Evolutionary conservation across 78 protist species (phyloP).

Genomic region (Mastigamoeba balamuthi): DNA sequence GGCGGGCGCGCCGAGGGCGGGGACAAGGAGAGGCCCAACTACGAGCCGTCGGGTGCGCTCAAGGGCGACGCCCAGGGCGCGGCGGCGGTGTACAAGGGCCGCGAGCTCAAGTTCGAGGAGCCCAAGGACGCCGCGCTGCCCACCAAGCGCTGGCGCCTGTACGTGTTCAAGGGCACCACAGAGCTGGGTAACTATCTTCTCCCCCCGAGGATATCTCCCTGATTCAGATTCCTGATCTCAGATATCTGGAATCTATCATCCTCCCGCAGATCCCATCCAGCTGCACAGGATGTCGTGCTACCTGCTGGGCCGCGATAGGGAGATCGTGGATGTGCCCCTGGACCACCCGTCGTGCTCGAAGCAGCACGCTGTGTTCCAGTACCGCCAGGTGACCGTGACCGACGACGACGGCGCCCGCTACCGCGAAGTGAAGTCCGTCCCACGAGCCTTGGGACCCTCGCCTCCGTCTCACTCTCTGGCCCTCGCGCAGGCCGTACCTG

Average conservation of each 20-base stretch:
- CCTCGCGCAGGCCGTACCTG: conserved; percentile 49
- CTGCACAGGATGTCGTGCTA: conserved; percentile 36
- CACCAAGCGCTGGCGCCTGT: conserved; percentile 49
- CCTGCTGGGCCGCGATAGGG: conserved; percentile 62
- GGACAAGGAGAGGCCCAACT: conserved; percentile 54
- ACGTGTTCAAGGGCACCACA: conserved; percentile 59
- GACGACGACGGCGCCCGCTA: not conserved
- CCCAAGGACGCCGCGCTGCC: conserved; percentile 63
- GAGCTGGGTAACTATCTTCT: conserved; percentile 9
- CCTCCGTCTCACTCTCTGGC: not conserved
- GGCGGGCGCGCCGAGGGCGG: no score
- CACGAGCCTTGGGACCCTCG: not conserved
- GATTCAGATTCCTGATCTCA: not conserved
- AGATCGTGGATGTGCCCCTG: conserved; percentile 66
- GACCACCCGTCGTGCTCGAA: conserved; percentile 78
- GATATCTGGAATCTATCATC: not conserved
- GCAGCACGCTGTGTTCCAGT: conserved; percentile 83
- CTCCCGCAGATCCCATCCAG: conserved; percentile 13
- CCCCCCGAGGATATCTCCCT: not conserved
- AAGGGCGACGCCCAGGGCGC: not conserved
- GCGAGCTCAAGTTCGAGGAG: conserved; percentile 48
- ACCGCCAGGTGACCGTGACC: not conserved
- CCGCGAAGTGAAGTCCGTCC: not conserved
- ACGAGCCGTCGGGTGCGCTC: conserved; percentile 35
- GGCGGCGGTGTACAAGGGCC: conserved; percentile 23